A percentile compares a stretch with the other conserved stretches of the same genome.
phyloP scores from a whole-genome alignment of 176 grass and related monocot species.

The Ananas comosus region DNA sequence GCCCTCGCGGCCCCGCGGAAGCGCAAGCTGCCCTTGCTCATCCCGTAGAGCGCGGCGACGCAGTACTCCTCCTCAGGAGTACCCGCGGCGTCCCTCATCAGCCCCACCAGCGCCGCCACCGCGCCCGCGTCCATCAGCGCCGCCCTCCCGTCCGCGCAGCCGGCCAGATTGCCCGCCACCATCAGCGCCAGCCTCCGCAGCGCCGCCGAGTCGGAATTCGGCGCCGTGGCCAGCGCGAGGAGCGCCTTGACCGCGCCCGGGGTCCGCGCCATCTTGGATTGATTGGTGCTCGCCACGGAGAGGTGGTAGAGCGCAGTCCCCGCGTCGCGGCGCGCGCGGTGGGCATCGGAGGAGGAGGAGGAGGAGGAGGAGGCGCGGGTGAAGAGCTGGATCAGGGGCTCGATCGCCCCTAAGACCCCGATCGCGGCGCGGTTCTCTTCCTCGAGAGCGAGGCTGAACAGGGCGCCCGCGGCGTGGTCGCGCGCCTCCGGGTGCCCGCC shows the following conservation, averaged over 20 bases:
- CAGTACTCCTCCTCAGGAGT: constrained; percentile 53
- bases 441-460: constrained; percentile 62
- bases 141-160: constrained; percentile 48
- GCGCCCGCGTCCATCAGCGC: constrained; percentile 72
- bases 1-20: constrained; percentile 68
- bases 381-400: constrained; percentile 58
- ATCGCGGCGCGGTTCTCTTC: constrained; percentile 91
- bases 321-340: constrained; percentile 49
- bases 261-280: constrained; percentile 50
- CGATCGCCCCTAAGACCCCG: constrained; percentile 70
- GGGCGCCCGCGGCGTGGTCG: constrained; percentile 60
- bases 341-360: background rate
- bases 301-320: constrained; percentile 90
- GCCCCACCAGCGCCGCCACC: constrained; percentile 30
- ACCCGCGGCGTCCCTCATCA: constrained; percentile 19
- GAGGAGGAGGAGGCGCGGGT: constrained; percentile 2
- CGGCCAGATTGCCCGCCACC: constrained; percentile 63
- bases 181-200: constrained; percentile 65
- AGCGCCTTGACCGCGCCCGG: constrained; percentile 39
- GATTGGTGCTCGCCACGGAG: constrained; percentile 54
- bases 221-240: constrained; percentile 29
- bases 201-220: constrained; percentile 11
- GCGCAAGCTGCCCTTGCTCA: constrained; percentile 66
- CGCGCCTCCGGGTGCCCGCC: constrained; percentile 36
- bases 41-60: constrained; percentile 62